Evolutionary conservation across 2,329 filamentous ascomycete genomes (phyloP), one percentile per base, ranked within the genome.

Genomic region (Botrytis pseudocinerea): DNA sequence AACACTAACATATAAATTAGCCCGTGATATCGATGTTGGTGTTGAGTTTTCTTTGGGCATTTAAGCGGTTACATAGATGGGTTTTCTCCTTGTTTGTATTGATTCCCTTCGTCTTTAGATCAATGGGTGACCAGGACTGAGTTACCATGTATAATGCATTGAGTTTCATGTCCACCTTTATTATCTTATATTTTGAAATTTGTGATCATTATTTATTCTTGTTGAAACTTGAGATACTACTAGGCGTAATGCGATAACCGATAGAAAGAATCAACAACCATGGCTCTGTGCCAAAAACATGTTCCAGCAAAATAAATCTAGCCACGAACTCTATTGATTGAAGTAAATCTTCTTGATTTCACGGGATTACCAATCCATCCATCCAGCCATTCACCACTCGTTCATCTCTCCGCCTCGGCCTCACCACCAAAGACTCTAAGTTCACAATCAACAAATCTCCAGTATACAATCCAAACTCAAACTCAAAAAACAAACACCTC

Each of bases 1-100:
- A 80, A 80, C 76, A 68, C 76, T 75, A 71, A 73, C 70, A 46
- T 32, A 38, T 48, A 9, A 32, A 64, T 14, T 25, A 93, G 93
- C 96, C 80, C 93, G 95, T 80, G 95, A 98, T 80, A 98, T 98
- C 81, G 96, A 98, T 81, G 95, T 98, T 78, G 95, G 95, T 80
- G 95, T 98, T 80, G 93, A 97, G 86, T 97, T 97, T 85, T 93
- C 91, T 79, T 89, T 97, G 82, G 95, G 94, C 86, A 98, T 98
- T 87, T 98, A 73, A 81, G 76, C 76, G 76, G 69, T 73, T 73
- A 72, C 62, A 75, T 76, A 73, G 65, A 68, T 68, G n/a, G 73
- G 72, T 76, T 72, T 77, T 72, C 70, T 74, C 72, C 72, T 76
- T 77, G 74, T 68, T 80, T 71, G 77, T 80, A 80, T 79, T 79